Percentiles rank a stretch among this genome's conserved stretches.
Evolutionary conservation across 495 filamentous ascomycete species (phyloP).

Genomic region (Thermochaetoides thermophila): DNA sequence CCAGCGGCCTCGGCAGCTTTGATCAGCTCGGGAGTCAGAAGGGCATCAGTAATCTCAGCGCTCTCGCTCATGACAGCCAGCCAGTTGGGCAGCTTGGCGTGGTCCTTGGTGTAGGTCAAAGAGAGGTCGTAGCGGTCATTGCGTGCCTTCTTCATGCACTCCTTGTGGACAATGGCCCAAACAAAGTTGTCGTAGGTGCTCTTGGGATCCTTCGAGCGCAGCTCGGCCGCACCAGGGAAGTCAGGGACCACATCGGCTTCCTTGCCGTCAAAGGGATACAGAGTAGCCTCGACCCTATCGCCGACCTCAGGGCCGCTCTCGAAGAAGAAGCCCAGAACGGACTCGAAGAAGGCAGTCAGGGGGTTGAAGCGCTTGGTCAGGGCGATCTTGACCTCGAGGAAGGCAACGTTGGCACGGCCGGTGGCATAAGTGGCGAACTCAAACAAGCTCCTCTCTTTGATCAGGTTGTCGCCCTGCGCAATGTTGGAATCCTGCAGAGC

Average conservation of each 20-base stretch:
- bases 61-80: slow-evolving; percentile 91
- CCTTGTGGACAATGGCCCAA: slow-evolving; percentile 91
- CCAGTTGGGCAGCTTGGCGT: slow-evolving; percentile 81
- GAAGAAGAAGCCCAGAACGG: slow-evolving; percentile 57
- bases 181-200: slow-evolving; percentile 82
- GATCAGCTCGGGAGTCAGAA: slow-evolving; percentile 73
- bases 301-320: slow-evolving; percentile 48
- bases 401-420: slow-evolving; percentile 84
- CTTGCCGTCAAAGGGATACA: slow-evolving; percentile 83
- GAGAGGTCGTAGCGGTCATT: slow-evolving; percentile 91
- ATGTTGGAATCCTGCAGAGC: slow-evolving; percentile 17
- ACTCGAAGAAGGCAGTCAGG: slow-evolving; percentile 52
- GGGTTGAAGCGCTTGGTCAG: slow-evolving; percentile 88
- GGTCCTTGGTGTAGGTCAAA: slow-evolving; percentile 82
- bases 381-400: slow-evolving; percentile 68
- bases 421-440: slow-evolving; percentile 87
- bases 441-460: slow-evolving; percentile 71
- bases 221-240: slow-evolving; percentile 39
- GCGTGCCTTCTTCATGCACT: slow-evolving; percentile 73
- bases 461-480: slow-evolving; percentile 37
- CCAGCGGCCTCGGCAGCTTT: slow-evolving; percentile 68
- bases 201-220: slow-evolving; percentile 45
- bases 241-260: slow-evolving; percentile 57
- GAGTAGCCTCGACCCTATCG: slow-evolving; percentile 57
- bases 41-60: slow-evolving; percentile 79